Percentiles rank a stretch among this genome's conserved stretches.
phyloP scores from a whole-genome alignment of 345 rosid genomes.

The Acer campestre region DNA sequence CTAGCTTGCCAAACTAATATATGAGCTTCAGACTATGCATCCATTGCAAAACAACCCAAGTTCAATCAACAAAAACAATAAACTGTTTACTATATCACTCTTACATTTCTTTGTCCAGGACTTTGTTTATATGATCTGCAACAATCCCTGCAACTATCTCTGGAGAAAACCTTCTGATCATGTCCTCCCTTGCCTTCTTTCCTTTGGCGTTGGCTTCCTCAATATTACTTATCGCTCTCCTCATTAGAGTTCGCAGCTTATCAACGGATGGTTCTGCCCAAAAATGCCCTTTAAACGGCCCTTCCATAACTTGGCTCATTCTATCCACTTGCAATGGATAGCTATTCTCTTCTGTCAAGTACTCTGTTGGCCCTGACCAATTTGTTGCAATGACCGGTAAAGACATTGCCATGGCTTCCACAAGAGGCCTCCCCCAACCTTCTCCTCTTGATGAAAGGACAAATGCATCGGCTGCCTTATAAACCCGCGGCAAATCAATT shows the following conservation, averaged over 20 bases:
- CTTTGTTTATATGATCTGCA: slow-evolving; percentile 38
- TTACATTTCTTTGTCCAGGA: slow-evolving; percentile 35
- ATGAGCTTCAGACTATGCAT: not conserved
- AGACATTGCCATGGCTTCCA: slow-evolving; percentile 93
- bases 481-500: slow-evolving; percentile 65
- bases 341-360: slow-evolving; percentile 66
- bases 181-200: slow-evolving; percentile 65
- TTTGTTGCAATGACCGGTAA: slow-evolving; percentile 78
- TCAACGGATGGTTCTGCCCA: slow-evolving; percentile 79
- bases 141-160: slow-evolving; percentile 64
- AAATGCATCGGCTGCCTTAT: slow-evolving; percentile 79
- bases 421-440: slow-evolving; percentile 83
- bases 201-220: slow-evolving; percentile 67
- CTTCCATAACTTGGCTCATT: slow-evolving; percentile 66
- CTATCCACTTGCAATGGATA: slow-evolving; percentile 64
- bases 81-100: not conserved
- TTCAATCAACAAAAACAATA: not conserved
- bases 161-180: slow-evolving; percentile 74
- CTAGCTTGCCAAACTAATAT: not conserved
- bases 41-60: not conserved
- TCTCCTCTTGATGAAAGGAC: slow-evolving; percentile 88
- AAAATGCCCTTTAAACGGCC: slow-evolving; percentile 77
- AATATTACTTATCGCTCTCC: slow-evolving; percentile 47
- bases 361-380: slow-evolving; percentile 89
- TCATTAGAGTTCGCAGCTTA: slow-evolving; percentile 64